A percentile compares a stretch with the other conserved stretches of the same genome.
Conservation (phyloP, 768 basidiomycete species). For the Sporobolomyces roseus region DNA sequence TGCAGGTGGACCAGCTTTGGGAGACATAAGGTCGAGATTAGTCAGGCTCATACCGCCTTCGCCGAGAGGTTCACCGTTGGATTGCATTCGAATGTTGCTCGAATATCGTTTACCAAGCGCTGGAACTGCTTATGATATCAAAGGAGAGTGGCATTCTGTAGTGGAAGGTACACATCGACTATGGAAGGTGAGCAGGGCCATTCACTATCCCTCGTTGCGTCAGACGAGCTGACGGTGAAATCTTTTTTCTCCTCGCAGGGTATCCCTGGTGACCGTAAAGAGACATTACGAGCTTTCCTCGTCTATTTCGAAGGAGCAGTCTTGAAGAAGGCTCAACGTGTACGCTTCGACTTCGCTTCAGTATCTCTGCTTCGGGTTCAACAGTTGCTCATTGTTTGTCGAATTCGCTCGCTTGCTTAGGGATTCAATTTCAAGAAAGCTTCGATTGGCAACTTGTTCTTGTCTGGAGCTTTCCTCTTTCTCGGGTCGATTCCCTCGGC, state of each 20-base stretch:
- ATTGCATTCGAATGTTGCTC: constrained; percentile 70
- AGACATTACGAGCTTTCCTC: constrained; percentile 66
- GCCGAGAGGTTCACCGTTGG: constrained; percentile 47
- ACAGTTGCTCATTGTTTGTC: not conserved
- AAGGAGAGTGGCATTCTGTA: constrained; percentile 68
- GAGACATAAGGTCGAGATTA: constrained; percentile 40
- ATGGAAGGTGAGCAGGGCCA: constrained; percentile 65
- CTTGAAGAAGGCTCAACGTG: constrained; percentile 37
- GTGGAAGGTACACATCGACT: constrained; percentile 77
- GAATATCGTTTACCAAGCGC: constrained; percentile 70
- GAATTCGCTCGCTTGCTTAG: constrained; percentile 70
- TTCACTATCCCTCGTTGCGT: no score
- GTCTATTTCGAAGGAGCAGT: constrained; percentile 87
- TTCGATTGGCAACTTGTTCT: constrained; percentile 58
- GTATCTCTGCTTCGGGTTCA: not conserved
- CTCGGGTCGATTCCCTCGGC: constrained; percentile 89
- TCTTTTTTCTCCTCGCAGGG: no score
- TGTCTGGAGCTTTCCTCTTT: constrained; percentile 82
- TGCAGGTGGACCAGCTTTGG: constrained; percentile 31
- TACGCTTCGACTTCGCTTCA: not conserved
- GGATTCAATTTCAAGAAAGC: constrained; percentile 89
- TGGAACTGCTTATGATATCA: constrained; percentile 67
- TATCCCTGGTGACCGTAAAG: constrained; percentile 52
- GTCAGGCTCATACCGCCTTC: constrained; percentile 32
- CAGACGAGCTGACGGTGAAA: no score